These are phyloP conservation scores for Pyronema omphalodes DNA, from an alignment of 495 filamentous ascomycete genomes.

Conservation along the genomic window DNA sequence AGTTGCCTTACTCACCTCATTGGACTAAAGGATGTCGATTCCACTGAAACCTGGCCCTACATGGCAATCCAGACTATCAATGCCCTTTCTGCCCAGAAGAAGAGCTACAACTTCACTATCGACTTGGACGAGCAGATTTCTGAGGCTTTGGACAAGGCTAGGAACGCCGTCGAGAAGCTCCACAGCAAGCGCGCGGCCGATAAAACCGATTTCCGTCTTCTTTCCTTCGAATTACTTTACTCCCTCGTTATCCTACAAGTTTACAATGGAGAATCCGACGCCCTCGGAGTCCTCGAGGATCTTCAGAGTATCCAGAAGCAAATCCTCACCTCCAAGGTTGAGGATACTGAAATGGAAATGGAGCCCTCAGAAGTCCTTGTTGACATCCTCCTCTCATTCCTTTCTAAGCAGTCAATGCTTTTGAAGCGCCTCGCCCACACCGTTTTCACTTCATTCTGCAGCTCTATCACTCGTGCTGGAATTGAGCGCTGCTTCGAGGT, in stretches of 20 bases:
- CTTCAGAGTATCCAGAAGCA: slow-evolving; percentile 53
- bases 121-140: slow-evolving; percentile 42
- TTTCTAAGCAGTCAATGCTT: slow-evolving; percentile 67
- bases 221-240: slow-evolving; percentile 63
- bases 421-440: slow-evolving; percentile 73
- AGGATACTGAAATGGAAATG: slow-evolving; percentile 33
- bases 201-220: slow-evolving; percentile 27
- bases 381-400: slow-evolving; percentile 71
- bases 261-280: slow-evolving; percentile 76
- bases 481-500: slow-evolving; percentile 57
- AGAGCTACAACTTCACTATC: slow-evolving; percentile 32
- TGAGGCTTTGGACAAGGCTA: slow-evolving; percentile 40
- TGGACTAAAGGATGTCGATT: slow-evolving; percentile 32
- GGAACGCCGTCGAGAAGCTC: slow-evolving; percentile 48
- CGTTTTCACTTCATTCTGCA: slow-evolving; percentile 64
- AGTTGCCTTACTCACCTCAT: slow-evolving; percentile 52
- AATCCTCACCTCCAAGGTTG: slow-evolving; percentile 19
- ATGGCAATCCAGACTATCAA: slow-evolving; percentile 34
- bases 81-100: slow-evolving; percentile 29
- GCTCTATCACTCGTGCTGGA: slow-evolving; percentile 47
- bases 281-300: slow-evolving; percentile 55
- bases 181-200: slow-evolving; percentile 34
- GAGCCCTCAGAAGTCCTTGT: slow-evolving; percentile 59
- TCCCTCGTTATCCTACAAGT: slow-evolving; percentile 72
- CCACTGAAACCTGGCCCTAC: slow-evolving; percentile 28